phyloP scores from a whole-genome alignment of 352 stramenopile species.

The Globisporangium paroecandrum region DNA sequence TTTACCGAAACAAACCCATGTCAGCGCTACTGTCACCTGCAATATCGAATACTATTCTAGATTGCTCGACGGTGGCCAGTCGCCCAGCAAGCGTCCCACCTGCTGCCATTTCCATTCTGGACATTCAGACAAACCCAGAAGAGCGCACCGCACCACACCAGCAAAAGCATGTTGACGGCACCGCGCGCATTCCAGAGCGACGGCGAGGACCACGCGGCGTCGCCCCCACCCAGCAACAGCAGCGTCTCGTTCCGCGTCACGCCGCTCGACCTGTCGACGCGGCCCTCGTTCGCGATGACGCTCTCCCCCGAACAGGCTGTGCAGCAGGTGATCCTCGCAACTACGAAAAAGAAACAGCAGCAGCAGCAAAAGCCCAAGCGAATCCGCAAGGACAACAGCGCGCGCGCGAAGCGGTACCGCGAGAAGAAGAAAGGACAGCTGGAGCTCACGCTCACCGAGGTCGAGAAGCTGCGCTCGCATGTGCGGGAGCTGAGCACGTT shows the following conservation, averaged over 20 bases:
- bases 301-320: background rate
- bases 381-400: slow-evolving; percentile 18
- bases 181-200: background rate
- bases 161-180: background rate
- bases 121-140: background rate
- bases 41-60: background rate
- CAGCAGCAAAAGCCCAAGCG: slow-evolving; percentile 7
- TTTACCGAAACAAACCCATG: background rate
- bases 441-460: slow-evolving; percentile 3
- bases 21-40: background rate
- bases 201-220: background rate
- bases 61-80: background rate
- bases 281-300: background rate
- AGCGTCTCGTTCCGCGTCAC: slow-evolving; percentile 1
- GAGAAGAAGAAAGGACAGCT: slow-evolving; percentile 18
- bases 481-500: slow-evolving; percentile 15
- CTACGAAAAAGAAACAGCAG: background rate
- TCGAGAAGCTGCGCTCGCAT: slow-evolving; percentile 9
- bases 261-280: background rate
- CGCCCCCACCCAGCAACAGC: background rate
- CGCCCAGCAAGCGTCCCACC: background rate
- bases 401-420: slow-evolving; percentile 18
- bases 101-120: background rate
- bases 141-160: background rate
- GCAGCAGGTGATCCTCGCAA: slow-evolving; percentile 2